A percentile compares a stretch with the other conserved stretches of the same genome.
Conservation (phyloP, 1,139 yeast species). For the Magnusiomyces tetraspermus region DNA sequence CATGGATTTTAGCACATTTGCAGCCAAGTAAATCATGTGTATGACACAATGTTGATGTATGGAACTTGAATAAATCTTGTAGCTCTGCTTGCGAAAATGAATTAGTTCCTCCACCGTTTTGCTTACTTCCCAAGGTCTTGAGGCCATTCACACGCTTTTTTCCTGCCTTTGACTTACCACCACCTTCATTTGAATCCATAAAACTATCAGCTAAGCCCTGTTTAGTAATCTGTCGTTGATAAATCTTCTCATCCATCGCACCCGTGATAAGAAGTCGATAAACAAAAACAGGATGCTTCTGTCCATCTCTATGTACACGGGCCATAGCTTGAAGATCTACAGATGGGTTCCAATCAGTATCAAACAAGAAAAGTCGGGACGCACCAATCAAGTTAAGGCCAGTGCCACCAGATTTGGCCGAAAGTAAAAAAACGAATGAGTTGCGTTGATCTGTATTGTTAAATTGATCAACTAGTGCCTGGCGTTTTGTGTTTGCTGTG, state of each 20-base stretch:
- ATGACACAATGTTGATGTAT: constrained; percentile 48
- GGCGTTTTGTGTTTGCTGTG: constrained; percentile 59
- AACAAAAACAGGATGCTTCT: constrained; percentile 63
- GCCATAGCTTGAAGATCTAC: constrained; percentile 95
- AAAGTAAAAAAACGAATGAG: constrained; percentile 61
- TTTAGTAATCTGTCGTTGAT: constrained; percentile 88
- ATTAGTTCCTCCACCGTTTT: constrained; percentile 34
- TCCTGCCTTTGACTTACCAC: constrained; percentile 19
- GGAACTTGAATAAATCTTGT: constrained; percentile 62
- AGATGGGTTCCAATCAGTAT: constrained; percentile 94
- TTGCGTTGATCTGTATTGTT: constrained; percentile 41
- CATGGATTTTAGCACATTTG: constrained; percentile 35
- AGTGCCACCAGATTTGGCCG: constrained; percentile 91
- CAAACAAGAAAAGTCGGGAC: constrained; percentile 70
- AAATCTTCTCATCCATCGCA: constrained; percentile 86
- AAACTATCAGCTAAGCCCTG: constrained; percentile 70
- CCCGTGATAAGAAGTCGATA: constrained; percentile 71
- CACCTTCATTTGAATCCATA: constrained; percentile 40
- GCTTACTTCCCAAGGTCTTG: constrained; percentile 19
- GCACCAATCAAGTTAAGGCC: constrained; percentile 91
- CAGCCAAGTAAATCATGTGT: constrained; percentile 85
- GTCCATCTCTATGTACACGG: constrained; percentile 90
- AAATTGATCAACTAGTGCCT: constrained; percentile 57
- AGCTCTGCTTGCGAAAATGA: constrained; percentile 46
- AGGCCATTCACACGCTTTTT: constrained; percentile 4